phyloP scores from a whole-genome alignment of 345 rosid genomes.

The Gossypium longicalyx region DNA sequence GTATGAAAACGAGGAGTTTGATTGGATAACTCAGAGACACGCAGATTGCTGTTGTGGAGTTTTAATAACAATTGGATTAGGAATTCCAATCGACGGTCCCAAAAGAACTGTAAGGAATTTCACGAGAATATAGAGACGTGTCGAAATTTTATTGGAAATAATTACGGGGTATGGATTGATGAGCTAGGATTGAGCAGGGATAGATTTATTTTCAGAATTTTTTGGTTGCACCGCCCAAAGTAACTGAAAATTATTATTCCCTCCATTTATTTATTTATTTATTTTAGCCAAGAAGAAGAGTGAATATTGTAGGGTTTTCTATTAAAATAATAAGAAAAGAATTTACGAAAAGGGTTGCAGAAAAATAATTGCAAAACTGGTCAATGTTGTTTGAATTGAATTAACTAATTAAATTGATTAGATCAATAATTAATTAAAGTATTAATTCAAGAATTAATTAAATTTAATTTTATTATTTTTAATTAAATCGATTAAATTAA shows the following conservation, averaged over 20 bases:
- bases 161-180: not conserved
- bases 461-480: no score
- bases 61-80: not conserved
- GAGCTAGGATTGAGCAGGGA: not conserved
- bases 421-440: no score
- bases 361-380: no score
- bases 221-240: not conserved
- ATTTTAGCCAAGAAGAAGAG: no score
- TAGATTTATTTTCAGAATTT: not conserved
- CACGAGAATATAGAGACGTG: not conserved
- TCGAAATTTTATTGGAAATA: not conserved
- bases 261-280: not conserved
- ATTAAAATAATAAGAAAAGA: no score
- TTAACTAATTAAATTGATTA: accelerated
- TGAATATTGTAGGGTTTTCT: no score
- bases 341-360: no score
- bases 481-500: accelerated
- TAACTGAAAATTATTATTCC: not conserved
- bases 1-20: not conserved
- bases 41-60: not conserved
- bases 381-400: no score
- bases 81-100: not conserved
- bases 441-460: no score
- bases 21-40: not conserved
- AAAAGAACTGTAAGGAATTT: not conserved